A percentile compares a stretch with the other conserved stretches of the same genome.
Evolutionary conservation across 495 filamentous ascomycete species (phyloP).

Genomic region (Penicillium roqueforti): DNA sequence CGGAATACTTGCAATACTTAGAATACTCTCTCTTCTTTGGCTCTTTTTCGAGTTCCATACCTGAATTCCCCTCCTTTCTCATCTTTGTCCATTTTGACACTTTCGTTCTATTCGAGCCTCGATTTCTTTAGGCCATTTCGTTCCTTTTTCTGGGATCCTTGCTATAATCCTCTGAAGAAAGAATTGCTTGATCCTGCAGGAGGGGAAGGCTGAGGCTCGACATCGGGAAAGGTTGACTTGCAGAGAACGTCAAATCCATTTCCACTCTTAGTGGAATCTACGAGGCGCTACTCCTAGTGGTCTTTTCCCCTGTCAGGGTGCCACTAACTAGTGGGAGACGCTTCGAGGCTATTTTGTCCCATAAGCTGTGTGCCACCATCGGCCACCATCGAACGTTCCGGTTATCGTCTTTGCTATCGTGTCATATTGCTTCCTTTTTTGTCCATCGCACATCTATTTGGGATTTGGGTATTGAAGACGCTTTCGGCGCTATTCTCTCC

Average conservation of each 20-base stretch:
- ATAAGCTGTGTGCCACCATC: slow-evolving; percentile 23
- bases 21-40: slow-evolving; percentile 7
- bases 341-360: slow-evolving; percentile 23
- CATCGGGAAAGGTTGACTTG: background rate
- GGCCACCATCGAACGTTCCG: slow-evolving; percentile 16
- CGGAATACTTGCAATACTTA: slow-evolving; percentile 8
- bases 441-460: background rate
- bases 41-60: slow-evolving; percentile 20
- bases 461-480: background rate
- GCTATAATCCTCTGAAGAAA: background rate
- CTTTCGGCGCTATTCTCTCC: background rate
- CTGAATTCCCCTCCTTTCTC: slow-evolving; percentile 11
- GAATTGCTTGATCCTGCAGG: background rate
- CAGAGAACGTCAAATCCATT: background rate
- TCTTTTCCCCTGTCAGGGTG: slow-evolving; percentile 17
- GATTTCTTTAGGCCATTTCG: slow-evolving; percentile 9
- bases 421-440: background rate
- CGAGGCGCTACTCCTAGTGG: slow-evolving; percentile 27
- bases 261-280: slow-evolving; percentile 20
- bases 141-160: slow-evolving; percentile 2
- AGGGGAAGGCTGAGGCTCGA: background rate
- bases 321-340: slow-evolving; percentile 23
- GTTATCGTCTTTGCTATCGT: slow-evolving; percentile 9
- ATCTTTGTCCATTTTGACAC: slow-evolving; percentile 7
- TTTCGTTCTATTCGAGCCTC: slow-evolving; percentile 7